phyloP scores from a whole-genome alignment of 2,329 filamentous ascomycete genomes.

The Aspergillus caelatus region DNA sequence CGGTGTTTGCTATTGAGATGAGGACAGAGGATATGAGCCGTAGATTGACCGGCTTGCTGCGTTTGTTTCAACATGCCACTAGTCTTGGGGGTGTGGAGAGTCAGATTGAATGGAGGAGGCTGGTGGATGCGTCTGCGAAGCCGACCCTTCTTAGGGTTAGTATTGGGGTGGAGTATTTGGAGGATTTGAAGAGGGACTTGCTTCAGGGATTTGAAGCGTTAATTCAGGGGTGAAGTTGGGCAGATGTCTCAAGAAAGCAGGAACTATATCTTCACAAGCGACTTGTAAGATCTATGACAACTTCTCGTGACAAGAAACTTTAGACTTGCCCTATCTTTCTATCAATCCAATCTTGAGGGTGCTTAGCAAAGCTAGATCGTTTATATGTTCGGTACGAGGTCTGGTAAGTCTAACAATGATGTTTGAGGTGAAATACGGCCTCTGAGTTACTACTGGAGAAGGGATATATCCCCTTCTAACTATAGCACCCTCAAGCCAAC shows the following conservation, averaged over 20 bases:
- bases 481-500: conserved; percentile 38
- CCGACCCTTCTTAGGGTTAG: conserved; percentile 75
- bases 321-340: rapidly evolving
- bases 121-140: conserved; percentile 77
- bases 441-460: neutral
- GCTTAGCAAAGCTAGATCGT: too few species aligned
- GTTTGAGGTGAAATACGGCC: too few species aligned
- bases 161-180: conserved; percentile 80
- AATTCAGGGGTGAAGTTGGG: too few species aligned
- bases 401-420: neutral
- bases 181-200: conserved; percentile 79
- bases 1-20: conserved; percentile 78
- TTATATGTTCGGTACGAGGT: rapidly evolving
- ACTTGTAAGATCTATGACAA: rapidly evolving
- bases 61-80: conserved; percentile 90
- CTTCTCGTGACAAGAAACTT: rapidly evolving
- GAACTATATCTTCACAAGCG: too few species aligned
- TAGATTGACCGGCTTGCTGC: conserved; percentile 72
- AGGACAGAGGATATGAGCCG: conserved; percentile 63
- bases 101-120: conserved; percentile 90
- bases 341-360: too few species aligned
- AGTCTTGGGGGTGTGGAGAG: conserved; percentile 93
- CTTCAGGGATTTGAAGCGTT: conserved; percentile 60
- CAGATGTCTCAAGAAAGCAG: too few species aligned
- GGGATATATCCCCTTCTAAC: conserved; percentile 1